Evolutionary conservation across 1,139 yeast species (phyloP), one percentile per base, ranked within the genome.

Genomic region (Entelexis paramagnoliae): DNA sequence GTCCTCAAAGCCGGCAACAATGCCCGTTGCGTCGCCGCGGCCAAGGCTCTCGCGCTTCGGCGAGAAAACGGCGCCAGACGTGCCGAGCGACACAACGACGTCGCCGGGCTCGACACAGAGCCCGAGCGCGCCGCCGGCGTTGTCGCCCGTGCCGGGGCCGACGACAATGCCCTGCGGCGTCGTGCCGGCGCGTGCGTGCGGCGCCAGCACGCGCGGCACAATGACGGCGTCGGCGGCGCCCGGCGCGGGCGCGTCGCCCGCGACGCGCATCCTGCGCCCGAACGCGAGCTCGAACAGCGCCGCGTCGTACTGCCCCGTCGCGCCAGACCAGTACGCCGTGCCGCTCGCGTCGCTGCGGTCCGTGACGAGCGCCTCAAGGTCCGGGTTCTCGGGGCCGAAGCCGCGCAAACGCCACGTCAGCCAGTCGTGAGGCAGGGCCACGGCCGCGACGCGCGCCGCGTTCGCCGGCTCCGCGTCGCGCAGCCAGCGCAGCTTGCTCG

Each of bases 81-180:
- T 59, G n/a, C 61, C 61, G 8, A 59, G 44, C 9, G 59, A 54
- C 8, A 58, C 60, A 5, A 57, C 59, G 1, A 53, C 54, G 33
- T 59, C 61, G 19, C 59, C 58, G 2, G 52, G 55, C 9, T 28
- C 43, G 1, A 48, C 43, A 14, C 52, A 50, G 24, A 59, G 51
- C 2, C 61, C 61, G 9, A 59, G 48, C 2, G 61, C 61, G 19
- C 61, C 61, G n/a, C 61, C 61, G 5, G 61, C 61, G 26, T 59
- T 59, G 49, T 59, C 61, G n/a, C 61, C 61, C 8, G 60, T 45
- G 8, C 61, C 61, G 19, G 60, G 52, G 3, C 60, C 61, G 0
- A 59, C 60, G 8, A 52, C 39, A 7, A 56, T 28, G 13, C 55
- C 57, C 14, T 43, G 35, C 7, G 51, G 48, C 3, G 51, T 48